Base-by-base conservation (phyloP, 2,329 filamentous ascomycete genomes). In the Cordyceps tenuipes region DNA sequence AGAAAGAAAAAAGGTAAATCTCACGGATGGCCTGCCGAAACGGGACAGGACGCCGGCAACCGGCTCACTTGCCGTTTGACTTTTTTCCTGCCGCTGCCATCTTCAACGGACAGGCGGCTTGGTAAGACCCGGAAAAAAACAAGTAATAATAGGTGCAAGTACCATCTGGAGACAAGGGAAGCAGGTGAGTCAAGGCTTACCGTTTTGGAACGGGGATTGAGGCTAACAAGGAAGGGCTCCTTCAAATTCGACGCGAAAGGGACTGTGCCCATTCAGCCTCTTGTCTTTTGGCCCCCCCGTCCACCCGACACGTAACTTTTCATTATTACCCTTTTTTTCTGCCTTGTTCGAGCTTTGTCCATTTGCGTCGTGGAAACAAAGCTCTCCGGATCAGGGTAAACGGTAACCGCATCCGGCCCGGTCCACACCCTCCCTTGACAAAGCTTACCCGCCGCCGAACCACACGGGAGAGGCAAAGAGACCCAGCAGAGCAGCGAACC, bases 101-200 rank as follows among this genome's bases (percentile, higher is more conserved):
- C 56, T 59, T 59, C 56, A 59, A 52, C 56, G 56, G 56, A 59
- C 56, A 15, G 34, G 44, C 7, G 34, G 47, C 36, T 23, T 44
- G 36, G 36, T 36, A 23, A 49, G 47, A 46, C 17, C 56, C 56
- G 23, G 39, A 34, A 52, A 48, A 39, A 36, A 36, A 50, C 12
- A 52, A 51, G 26, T 19, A 51, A 23, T 23, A 23, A 23, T 23
- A 23, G 4, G 23, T 2, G n/a, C 15, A 43, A 29, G 29, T 29
- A 29, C 29, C 29, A 29, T 29, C 29, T 29, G 34, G 9, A 36
- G 34, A 36, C 34, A 51, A 17, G 21, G 23, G 12, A 41, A 23
- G 56, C 26, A 48, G 47, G 47, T 59, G 56, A 59, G 56, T 59
- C 56, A 59, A 59, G 49, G 34, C 56, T 46, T 44, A 46, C 26